Evolutionary conservation across 1,284 basidiomycete genomes (phyloP), one percentile per base, ranked within the genome.

Genomic region (Cronartium ribicola): DNA sequence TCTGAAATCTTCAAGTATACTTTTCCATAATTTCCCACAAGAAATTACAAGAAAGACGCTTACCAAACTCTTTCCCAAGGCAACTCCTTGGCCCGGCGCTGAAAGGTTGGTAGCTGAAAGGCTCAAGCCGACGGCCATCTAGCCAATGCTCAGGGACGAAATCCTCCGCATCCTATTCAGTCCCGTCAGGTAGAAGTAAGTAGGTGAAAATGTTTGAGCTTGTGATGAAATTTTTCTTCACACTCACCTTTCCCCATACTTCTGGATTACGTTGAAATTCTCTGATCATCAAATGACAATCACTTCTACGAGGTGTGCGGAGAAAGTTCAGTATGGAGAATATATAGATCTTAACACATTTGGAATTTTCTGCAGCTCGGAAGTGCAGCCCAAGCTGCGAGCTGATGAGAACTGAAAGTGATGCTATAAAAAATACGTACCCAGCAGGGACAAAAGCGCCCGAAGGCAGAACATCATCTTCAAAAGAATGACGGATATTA

Each of bases 61-160:
- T 43, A 72, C 70, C 88, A 76, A 88, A 89, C 77, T 88, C 87
- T 79, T 89, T 88, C 5, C 88, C 89, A 17, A 90, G 81, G 77
- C 88, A 89, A 68, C 76, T 76, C 41, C 76, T 57, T 4, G 76
- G 76, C 4, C 76, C 76, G 43, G 64, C 69, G 51, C 76, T 75
- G 61, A 77, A 77, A 8, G 77, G 77, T 46, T 75, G 73, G 64
- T 76, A 77, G 36, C 68, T 74, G 61, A 70, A 70, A 3, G 75
- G 76, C 51, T 76, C 76, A n/a, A 43, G 39, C 22, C 57, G 20
- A 13, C 75, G 66, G 17, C 61, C 43, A 59, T 77, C 76, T 20
- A 76, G 64, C 77, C 77, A 78, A 29, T 89, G 85, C n/a, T 89
- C 87, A 7, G 89, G 89, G 72, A 88, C 85, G 79, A 90, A 90